phyloP scores from a whole-genome alignment of 2,329 filamentous ascomycete species.

The Cladosporium sp. region DNA sequence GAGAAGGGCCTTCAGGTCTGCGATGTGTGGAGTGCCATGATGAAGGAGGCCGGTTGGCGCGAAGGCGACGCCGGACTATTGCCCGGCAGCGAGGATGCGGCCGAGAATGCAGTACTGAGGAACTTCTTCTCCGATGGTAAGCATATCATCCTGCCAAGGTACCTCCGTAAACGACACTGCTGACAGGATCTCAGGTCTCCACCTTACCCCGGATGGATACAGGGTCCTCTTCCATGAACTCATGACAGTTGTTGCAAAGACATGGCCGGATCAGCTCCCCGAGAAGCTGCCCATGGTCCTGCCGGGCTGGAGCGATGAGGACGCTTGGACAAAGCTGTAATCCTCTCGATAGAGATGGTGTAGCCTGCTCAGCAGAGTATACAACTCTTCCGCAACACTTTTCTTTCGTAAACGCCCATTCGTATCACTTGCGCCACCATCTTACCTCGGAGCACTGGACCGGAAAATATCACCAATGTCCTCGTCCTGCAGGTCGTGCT shows the following conservation, averaged over 20 bases:
- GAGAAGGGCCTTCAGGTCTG: slow-evolving; percentile 59
- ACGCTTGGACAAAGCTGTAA: slow-evolving; percentile 20
- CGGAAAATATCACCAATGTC: no score
- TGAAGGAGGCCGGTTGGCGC: slow-evolving; percentile 58
- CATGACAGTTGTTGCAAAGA: slow-evolving; percentile 46
- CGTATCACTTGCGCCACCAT: no score
- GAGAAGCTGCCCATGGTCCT: slow-evolving; percentile 50
- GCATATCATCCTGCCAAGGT: background rate
- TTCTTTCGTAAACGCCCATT: no score
- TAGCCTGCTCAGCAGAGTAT: background rate
- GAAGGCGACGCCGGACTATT: slow-evolving; percentile 42
- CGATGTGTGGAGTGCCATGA: slow-evolving; percentile 76
- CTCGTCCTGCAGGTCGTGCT: no score
- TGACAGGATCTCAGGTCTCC: slow-evolving; percentile 38
- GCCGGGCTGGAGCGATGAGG: slow-evolving; percentile 48
- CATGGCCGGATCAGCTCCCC: slow-evolving; percentile 54
- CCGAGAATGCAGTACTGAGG: slow-evolving; percentile 53
- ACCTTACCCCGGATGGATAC: slow-evolving; percentile 56
- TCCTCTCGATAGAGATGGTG: background rate
- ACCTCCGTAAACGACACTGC: background rate
- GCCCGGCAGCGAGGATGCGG: slow-evolving; percentile 54
- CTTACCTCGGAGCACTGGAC: no score
- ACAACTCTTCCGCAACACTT: no score
- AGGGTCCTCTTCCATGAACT: slow-evolving; percentile 52
- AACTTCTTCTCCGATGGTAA: slow-evolving; percentile 50